These are phyloP conservation scores for Westerdykella aurantiaca DNA, from an alignment of 2,329 filamentous ascomycete genomes.

Conservation along the genomic window DNA sequence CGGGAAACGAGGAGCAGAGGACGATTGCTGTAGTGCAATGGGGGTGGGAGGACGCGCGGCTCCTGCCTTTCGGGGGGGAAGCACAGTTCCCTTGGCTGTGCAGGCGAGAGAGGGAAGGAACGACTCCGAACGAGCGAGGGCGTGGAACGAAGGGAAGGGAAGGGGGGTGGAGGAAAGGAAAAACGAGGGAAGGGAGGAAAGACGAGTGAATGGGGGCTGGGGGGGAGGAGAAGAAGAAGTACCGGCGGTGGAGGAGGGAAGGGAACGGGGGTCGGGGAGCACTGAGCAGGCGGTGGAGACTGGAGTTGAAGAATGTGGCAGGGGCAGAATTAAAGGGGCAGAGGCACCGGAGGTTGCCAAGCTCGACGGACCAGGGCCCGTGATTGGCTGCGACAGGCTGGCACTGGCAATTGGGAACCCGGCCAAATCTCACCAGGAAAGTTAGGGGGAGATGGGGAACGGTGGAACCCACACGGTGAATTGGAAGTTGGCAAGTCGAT, in stretches of 20 bases:
- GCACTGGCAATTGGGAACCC: not conserved
- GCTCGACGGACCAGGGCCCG: not conserved
- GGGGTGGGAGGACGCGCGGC: conserved; percentile 27
- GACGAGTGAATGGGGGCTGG: conserved; percentile 17
- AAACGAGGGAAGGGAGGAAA: conserved; percentile 15
- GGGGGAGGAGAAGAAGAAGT: conserved; percentile 26
- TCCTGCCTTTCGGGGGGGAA: conserved; percentile 3
- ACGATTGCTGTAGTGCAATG: conserved; percentile 7
- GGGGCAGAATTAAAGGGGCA: conserved; percentile 6
- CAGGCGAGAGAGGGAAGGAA: no score
- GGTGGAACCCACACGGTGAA: no score
- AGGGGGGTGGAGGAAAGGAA: conserved; percentile 15
- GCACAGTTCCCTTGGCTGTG: no score
- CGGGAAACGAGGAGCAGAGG: conserved; percentile 16
- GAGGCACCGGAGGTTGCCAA: not conserved
- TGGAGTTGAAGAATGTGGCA: conserved; percentile 19
- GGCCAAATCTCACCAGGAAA: no score
- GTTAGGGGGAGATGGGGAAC: no score
- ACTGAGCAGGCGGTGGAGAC: not conserved
- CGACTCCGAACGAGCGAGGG: no score
- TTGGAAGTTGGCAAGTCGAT: no score
- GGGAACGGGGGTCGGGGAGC: not conserved
- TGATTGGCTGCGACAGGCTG: conserved; percentile 1
- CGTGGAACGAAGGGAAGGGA: not conserved
- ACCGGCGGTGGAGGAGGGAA: conserved; percentile 8